Percentiles rank a stretch among this genome's conserved stretches.
phyloP scores from a whole-genome alignment of 2,329 filamentous ascomycete genomes.

The Waltergamsia citrina region DNA sequence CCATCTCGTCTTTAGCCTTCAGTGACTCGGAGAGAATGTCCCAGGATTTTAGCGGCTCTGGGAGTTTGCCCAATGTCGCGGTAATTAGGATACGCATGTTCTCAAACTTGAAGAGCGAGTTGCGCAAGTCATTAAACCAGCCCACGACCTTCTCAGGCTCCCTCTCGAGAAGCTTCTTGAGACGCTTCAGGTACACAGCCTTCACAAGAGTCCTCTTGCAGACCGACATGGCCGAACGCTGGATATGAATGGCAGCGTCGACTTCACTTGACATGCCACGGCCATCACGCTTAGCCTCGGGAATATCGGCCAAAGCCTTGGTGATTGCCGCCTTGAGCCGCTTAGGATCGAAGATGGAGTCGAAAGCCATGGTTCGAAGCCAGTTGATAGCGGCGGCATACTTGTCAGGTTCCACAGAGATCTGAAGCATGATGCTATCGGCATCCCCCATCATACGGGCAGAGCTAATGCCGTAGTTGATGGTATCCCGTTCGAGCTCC shows the following conservation, averaged over 20 bases:
- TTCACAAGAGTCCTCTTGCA: constrained; percentile 79
- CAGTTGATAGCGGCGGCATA: constrained; percentile 75
- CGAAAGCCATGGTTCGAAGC: constrained; percentile 79
- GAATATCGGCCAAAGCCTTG: constrained; percentile 84
- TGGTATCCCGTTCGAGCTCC: constrained; percentile 82
- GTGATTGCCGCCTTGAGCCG: constrained; percentile 56
- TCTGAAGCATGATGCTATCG: constrained; percentile 72
- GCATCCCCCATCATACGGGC: constrained; percentile 63
- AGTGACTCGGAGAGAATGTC: constrained; percentile 35
- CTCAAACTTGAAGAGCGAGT: constrained; percentile 67
- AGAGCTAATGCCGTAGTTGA: constrained; percentile 68
- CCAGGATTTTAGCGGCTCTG: constrained; percentile 72
- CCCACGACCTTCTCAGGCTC: constrained; percentile 66
- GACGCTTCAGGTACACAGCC: constrained; percentile 74
- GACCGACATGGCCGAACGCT: constrained; percentile 65
- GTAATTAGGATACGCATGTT: constrained; percentile 84
- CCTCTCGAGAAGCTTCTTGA: constrained; percentile 71
- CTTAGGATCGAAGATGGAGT: constrained; percentile 73
- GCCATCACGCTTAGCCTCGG: constrained; percentile 83
- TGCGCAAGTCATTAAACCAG: constrained; percentile 69
- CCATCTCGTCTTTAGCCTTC: constrained; percentile 37
- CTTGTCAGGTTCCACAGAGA: constrained; percentile 83
- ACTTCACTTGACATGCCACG: constrained; percentile 55
- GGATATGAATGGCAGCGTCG: constrained; percentile 71
- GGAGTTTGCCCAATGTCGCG: constrained; percentile 66